These are phyloP conservation scores for Candida arabinofermentans DNA, from an alignment of 805 yeast genomes.

Conservation along the genomic window DNA sequence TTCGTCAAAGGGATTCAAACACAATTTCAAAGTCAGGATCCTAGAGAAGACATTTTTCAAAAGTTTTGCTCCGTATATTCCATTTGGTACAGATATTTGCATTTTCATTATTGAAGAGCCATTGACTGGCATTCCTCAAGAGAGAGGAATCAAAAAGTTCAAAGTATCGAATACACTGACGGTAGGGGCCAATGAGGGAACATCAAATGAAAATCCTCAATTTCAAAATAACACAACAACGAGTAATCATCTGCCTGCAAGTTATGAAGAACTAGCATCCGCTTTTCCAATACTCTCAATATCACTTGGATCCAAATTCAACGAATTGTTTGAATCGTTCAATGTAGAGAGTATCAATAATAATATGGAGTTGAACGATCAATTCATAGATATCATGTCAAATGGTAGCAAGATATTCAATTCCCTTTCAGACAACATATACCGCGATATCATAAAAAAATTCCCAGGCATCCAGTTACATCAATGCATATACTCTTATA, in stretches of 20 bases:
- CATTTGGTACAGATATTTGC: slow-evolving; percentile 52
- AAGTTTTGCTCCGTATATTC: slow-evolving; percentile 57
- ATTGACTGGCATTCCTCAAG: slow-evolving; percentile 39
- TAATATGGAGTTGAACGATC: slow-evolving; percentile 26
- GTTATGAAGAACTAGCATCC: slow-evolving; percentile 38
- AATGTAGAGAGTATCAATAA: slow-evolving; percentile 26
- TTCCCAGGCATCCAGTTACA: slow-evolving; percentile 37
- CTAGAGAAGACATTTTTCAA: slow-evolving; percentile 42
- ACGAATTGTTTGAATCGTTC: slow-evolving; percentile 35
- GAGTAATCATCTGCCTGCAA: slow-evolving; percentile 3
- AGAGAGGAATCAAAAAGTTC: slow-evolving; percentile 10
- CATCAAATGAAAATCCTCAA: neutral
- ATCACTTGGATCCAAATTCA: slow-evolving; percentile 37
- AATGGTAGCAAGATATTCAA: slow-evolving; percentile 32
- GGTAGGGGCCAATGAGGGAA: neutral
- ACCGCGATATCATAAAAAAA: slow-evolving; percentile 22
- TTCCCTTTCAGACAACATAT: slow-evolving; percentile 27
- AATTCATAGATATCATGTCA: slow-evolving; percentile 27
- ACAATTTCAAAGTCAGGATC: slow-evolving; percentile 41
- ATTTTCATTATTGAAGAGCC: slow-evolving; percentile 56
- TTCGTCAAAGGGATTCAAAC: slow-evolving; percentile 57
- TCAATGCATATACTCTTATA: slow-evolving; percentile 59
- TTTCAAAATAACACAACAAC: neutral
- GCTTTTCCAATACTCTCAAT: slow-evolving; percentile 36
- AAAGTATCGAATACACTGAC: neutral